phyloP scores from a whole-genome alignment of 768 basidiomycete genomes.

The Crassisporium funariophilum region DNA sequence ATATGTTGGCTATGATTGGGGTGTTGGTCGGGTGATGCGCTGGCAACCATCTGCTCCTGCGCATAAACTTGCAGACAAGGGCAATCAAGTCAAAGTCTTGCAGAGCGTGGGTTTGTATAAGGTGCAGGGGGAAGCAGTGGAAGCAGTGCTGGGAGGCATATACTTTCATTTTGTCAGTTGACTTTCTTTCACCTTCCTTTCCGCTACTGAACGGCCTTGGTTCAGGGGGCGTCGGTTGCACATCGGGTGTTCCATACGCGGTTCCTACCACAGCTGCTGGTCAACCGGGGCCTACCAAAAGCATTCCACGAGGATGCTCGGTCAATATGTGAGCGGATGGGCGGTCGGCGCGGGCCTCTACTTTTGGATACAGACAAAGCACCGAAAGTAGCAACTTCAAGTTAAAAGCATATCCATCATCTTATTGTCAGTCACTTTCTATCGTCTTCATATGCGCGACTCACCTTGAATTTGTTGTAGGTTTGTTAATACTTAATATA shows the following conservation, averaged over 20 bases:
- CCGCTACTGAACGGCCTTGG: slow-evolving; percentile 7
- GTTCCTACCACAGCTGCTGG: slow-evolving; percentile 44
- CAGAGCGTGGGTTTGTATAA: slow-evolving; percentile 71
- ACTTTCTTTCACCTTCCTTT: slow-evolving; percentile 1
- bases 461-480: slow-evolving; percentile 1
- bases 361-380: slow-evolving; percentile 16
- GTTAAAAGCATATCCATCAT: slow-evolving; percentile 13
- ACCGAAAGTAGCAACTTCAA: slow-evolving; percentile 18
- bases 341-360: slow-evolving; percentile 44
- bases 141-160: slow-evolving; percentile 75
- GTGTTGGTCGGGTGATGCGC: slow-evolving; percentile 67
- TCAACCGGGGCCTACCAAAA: slow-evolving; percentile 44
- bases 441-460: not conserved
- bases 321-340: slow-evolving; percentile 48
- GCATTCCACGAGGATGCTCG: slow-evolving; percentile 51
- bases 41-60: slow-evolving; percentile 66
- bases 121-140: slow-evolving; percentile 75
- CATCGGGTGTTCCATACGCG: slow-evolving; percentile 55
- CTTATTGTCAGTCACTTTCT: slow-evolving; percentile 12
- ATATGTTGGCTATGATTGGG: slow-evolving; percentile 75
- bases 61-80: slow-evolving; percentile 30
- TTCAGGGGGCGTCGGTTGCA: slow-evolving; percentile 48
- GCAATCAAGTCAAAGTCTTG: slow-evolving; percentile 38
- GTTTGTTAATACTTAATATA: slow-evolving; percentile 16
- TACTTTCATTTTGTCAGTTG: slow-evolving; percentile 78